Conservation (phyloP, 345 rosid species). For the Hypericum androsaemum region DNA sequence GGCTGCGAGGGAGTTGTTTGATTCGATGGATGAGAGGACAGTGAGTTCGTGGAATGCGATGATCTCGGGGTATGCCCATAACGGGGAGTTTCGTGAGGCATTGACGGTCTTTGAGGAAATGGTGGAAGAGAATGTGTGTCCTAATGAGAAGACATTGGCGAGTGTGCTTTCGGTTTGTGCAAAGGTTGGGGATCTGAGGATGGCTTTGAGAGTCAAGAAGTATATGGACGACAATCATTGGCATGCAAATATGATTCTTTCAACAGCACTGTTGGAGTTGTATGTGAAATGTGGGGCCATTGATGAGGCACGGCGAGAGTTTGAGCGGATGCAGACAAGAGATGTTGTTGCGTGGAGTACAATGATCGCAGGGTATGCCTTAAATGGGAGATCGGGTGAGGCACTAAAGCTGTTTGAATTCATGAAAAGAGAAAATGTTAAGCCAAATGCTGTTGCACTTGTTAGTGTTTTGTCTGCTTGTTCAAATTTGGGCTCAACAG, state of each 20-base stretch:
- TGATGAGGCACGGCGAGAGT: neutral
- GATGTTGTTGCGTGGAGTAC: conserved; percentile 29
- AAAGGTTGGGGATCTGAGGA: conserved; percentile 7
- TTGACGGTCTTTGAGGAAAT: conserved; percentile 7
- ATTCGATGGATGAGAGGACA: conserved; percentile 3
- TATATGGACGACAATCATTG: neutral
- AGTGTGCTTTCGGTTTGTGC: conserved; percentile 8
- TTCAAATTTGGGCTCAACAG: conserved; percentile 6
- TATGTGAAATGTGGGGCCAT: conserved; percentile 11
- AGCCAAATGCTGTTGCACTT: conserved; percentile 10
- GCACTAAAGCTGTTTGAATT: conserved; percentile 10
- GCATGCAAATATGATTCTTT: conserved; percentile 1
- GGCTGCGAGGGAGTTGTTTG: conserved; percentile 2
- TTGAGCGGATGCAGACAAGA: conserved; percentile 16
- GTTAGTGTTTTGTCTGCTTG: conserved; percentile 19
- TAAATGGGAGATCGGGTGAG: conserved; percentile 10
- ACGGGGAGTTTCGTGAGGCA: conserved; percentile 6
- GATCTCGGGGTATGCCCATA: conserved; percentile 9
- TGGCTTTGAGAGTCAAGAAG: conserved; percentile 7
- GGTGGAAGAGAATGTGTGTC: conserved; percentile 1
- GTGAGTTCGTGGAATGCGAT: conserved; percentile 11
- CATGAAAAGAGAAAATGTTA: conserved; percentile 13
- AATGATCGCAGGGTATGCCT: conserved; percentile 17
- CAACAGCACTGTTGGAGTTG: conserved; percentile 10
- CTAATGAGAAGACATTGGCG: conserved; percentile 8